Percentiles rank a stretch among this genome's conserved stretches.
phyloP scores from a whole-genome alignment of 2,329 filamentous ascomycete genomes.

The Sporothrix dimorphospora region DNA sequence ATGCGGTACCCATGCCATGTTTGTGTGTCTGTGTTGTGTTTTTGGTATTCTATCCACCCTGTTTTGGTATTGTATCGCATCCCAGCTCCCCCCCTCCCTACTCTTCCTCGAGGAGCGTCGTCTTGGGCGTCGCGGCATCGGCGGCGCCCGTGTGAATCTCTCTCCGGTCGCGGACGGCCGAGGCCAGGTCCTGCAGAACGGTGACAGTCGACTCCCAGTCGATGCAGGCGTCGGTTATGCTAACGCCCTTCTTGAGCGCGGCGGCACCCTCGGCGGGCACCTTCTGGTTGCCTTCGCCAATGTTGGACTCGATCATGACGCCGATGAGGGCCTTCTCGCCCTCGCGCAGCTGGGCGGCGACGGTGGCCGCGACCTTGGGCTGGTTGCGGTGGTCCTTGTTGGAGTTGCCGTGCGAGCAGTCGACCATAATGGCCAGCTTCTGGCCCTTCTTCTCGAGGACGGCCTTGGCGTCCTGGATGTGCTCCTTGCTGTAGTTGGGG shows the following conservation, averaged over 20 bases:
- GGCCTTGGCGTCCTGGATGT: conserved; percentile 75
- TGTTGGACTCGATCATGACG: conserved; percentile 99
- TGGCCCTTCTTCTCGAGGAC: conserved; percentile 80
- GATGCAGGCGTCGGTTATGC: conserved; percentile 96
- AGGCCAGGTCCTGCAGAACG: conserved; percentile 82
- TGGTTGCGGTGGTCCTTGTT: conserved; percentile 98
- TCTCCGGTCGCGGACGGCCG: conserved; percentile 77
- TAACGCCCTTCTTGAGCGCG: conserved; percentile 83
- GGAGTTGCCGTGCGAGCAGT: conserved; percentile 98
- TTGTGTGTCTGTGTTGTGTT: not conserved
- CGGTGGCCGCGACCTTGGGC: conserved; percentile 81
- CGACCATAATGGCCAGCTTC: conserved; percentile 91
- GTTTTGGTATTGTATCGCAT: not conserved
- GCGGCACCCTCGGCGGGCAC: conserved; percentile 79
- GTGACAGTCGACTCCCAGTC: conserved; percentile 84
- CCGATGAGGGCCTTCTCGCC: conserved; percentile 89
- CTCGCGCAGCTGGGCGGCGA: conserved; percentile 83
- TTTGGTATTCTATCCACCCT: not conserved
- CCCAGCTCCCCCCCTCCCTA: conserved; percentile 37
- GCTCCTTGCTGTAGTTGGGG: conserved; percentile 90
- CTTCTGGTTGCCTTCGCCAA: conserved; percentile 88
- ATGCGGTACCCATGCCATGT: not conserved
- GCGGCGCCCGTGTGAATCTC: conserved; percentile 49
- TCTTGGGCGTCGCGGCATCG: conserved; percentile 43
- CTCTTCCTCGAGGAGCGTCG: conserved; percentile 57